Percentiles rank a stretch among this genome's conserved stretches.
These are phyloP conservation scores for Beauveria brongniartii DNA, from an alignment of 2,329 filamentous ascomycete genomes.

Conservation along the genomic window DNA sequence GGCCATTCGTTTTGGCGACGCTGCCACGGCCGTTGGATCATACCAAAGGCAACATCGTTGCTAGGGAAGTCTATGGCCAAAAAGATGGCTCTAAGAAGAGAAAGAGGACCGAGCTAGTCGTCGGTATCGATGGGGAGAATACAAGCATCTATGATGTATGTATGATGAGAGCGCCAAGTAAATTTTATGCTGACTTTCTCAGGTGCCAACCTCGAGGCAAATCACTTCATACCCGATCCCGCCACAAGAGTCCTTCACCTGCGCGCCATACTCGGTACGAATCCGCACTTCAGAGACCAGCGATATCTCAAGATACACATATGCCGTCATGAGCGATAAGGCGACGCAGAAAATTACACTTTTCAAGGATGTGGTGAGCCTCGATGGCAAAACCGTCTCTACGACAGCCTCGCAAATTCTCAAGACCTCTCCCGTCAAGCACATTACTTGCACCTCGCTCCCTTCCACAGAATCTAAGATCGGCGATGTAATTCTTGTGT, in stretches of 20 bases:
- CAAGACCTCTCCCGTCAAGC: conserved; percentile 26
- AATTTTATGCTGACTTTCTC: conserved; percentile 5
- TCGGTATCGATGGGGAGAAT: conserved; percentile 58
- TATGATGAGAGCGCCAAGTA: neutral
- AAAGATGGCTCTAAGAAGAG: conserved; percentile 49
- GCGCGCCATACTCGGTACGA: conserved; percentile 51
- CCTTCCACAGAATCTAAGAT: conserved; percentile 19
- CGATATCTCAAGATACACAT: conserved; percentile 51
- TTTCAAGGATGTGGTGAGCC: conserved; percentile 49
- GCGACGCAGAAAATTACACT: conserved; percentile 45
- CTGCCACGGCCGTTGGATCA: conserved; percentile 51
- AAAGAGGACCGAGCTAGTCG: conserved; percentile 54
- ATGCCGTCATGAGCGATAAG: conserved; percentile 45
- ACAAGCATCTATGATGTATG: conserved; percentile 59
- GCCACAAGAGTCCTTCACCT: conserved; percentile 56
- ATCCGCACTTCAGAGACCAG: conserved; percentile 39
- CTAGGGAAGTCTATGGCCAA: conserved; percentile 54
- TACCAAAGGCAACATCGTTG: conserved; percentile 42
- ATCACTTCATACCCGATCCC: conserved; percentile 61
- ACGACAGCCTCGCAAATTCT: conserved; percentile 39
- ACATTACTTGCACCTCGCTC: conserved; percentile 26
- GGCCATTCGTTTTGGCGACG: conserved; percentile 54
- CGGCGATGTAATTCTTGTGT: conserved; percentile 45
- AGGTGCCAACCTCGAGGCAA: conserved; percentile 54
- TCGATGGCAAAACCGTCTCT: conserved; percentile 43